These are phyloP conservation scores for Sclerotinia sclerotiorum DNA, from an alignment of 2,329 filamentous ascomycete species.

Conservation along the genomic window DNA sequence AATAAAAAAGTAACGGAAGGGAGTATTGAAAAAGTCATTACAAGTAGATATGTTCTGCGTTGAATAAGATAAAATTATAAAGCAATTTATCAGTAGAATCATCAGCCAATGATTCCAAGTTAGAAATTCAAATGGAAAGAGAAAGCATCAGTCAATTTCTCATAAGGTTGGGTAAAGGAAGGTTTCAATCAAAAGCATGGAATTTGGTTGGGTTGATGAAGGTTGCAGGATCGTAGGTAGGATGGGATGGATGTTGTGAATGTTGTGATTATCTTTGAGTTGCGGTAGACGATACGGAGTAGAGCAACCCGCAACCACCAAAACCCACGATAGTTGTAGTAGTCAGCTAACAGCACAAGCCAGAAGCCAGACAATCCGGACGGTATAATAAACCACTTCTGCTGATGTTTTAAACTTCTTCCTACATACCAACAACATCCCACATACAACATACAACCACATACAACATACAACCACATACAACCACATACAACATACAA, in stretches of 20 bases:
- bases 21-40: neutral
- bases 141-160: neutral
- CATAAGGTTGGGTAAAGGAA: neutral
- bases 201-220: neutral
- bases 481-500: neutral
- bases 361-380: neutral
- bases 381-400: neutral
- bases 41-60: neutral
- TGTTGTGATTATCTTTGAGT: conserved; percentile 3
- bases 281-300: neutral
- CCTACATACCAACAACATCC: neutral
- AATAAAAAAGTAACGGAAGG: no score
- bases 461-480: no score
- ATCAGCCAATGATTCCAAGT: neutral
- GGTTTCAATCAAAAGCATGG: no score
- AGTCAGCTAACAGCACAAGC: neutral
- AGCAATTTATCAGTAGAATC: neutral
- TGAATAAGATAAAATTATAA: neutral
- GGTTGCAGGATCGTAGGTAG: neutral
- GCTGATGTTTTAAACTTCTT: neutral
- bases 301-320: neutral
- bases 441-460: no score
- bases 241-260: conserved; percentile 1
- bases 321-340: conserved; percentile 8
- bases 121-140: neutral